Conservation (phyloP, 2,329 filamentous ascomycete species). For the Colletotrichum filicis region DNA sequence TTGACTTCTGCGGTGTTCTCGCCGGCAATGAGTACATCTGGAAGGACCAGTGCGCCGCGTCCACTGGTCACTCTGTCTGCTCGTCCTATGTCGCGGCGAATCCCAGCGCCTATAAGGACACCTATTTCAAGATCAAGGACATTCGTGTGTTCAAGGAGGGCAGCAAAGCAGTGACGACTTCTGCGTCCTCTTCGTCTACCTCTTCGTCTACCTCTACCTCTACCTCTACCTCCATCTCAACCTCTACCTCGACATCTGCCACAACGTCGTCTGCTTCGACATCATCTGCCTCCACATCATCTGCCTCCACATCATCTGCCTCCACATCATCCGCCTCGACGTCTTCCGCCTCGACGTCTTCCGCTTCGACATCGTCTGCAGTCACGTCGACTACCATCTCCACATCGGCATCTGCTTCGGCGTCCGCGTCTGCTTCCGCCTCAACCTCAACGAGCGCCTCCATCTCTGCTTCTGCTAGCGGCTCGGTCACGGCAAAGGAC, state of each 20-base stretch:
- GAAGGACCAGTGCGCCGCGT: slow-evolving; percentile 40
- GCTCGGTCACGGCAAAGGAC: not conserved
- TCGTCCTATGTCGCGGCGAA: slow-evolving; percentile 49
- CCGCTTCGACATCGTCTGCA: slow-evolving; percentile 38
- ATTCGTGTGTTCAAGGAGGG: slow-evolving; percentile 46
- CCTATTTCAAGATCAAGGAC: slow-evolving; percentile 58
- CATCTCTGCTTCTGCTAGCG: not conserved
- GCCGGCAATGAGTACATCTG: slow-evolving; percentile 56
- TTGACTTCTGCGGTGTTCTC: slow-evolving; percentile 80
- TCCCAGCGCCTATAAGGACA: slow-evolving; percentile 48
- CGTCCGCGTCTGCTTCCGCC: slow-evolving; percentile 14
- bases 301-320: slow-evolving; percentile 46
- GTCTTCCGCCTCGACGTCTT: slow-evolving; percentile 44
- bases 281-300: slow-evolving; percentile 44
- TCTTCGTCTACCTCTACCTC: not conserved
- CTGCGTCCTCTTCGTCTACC: slow-evolving; percentile 33
- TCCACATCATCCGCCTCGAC: slow-evolving; percentile 46
- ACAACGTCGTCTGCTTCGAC: slow-evolving; percentile 39
- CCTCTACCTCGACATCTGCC: not conserved
- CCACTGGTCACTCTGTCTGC: slow-evolving; percentile 44
- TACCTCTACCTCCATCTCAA: not conserved
- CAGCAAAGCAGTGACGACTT: slow-evolving; percentile 36
- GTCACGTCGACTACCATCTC: slow-evolving; percentile 26
- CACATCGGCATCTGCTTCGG: slow-evolving; percentile 16
- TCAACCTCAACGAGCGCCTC: not conserved